Base-by-base conservation (phyloP, 805 yeast genomes). In the Lachancea fermentati region DNA sequence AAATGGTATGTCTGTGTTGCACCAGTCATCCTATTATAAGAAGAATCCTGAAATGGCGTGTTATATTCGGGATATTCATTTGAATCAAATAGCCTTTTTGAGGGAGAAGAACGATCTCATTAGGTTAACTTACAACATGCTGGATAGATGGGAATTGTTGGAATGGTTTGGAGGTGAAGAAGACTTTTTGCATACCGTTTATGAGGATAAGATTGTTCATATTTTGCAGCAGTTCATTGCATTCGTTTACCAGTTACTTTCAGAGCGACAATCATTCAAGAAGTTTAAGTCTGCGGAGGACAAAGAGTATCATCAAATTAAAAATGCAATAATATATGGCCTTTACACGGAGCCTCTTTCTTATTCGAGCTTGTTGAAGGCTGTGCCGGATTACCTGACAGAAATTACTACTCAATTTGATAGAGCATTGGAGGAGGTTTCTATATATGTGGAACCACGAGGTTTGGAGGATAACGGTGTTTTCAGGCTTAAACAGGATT, bases 141-240 rank as follows among this genome's bases (percentile, higher is more conserved):
- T 81, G 69, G 82, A 63, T 40, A 68, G 85, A 48, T 83, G 82
- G 76, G 85, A 75, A 44, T 49, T 83, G 13, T 46, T 66, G 6
- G 62, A 62, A 3, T 77, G 82, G 81, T 73, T 62, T 46, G 44
- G 44, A 16, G 69, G 71, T 14, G 58, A 63, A 2, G 52, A 52
- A 2, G 45, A 50, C 4, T 47, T 49, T 12, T 54, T 51, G 2
- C 64, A 70, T 24, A 80, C 79, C 15, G 75, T 73, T 9, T 68
- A 67, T 22, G 75, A 71, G 30, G 67, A 62, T 16, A 69, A 67
- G 42, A 64, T 78, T 1, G 66, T 72, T 2, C 74, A 76, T 42
- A 75, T 91, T 63, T 65, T 87, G 15, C 97, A 89, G 53, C 96
- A 87, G 51, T 80, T 87, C 46, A 54, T 88, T 34, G 76, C 79